Evolutionary conservation across 2,329 filamentous ascomycete species (phyloP).

Genomic region (Neonectria magnoliae): DNA sequence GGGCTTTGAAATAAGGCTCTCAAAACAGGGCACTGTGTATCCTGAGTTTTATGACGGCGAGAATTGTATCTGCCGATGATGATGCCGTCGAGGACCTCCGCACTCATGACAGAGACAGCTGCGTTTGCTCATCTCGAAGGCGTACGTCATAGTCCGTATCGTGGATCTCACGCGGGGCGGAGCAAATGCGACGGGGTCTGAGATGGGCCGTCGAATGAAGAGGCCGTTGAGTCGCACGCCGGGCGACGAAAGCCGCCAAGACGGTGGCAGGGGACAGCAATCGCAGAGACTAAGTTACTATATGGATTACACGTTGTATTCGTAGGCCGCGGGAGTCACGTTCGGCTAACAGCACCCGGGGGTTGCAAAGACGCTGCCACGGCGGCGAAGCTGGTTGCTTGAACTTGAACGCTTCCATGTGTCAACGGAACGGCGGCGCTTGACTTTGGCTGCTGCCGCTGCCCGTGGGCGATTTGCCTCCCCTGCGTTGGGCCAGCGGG

Average conservation of each 20-base stretch:
- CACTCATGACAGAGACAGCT: background rate
- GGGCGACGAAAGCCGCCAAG: slow-evolving; percentile 4
- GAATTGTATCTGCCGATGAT: background rate
- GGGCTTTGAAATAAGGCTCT: background rate
- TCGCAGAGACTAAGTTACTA: background rate
- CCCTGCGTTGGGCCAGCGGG: background rate
- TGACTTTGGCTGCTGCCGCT: slow-evolving; percentile 6
- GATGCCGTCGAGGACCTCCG: background rate
- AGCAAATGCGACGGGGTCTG: slow-evolving; percentile 5
- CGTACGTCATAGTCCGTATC: background rate
- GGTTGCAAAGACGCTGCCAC: background rate
- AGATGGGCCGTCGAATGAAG: slow-evolving; percentile 16
- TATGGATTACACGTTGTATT: background rate
- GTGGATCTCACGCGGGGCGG: slow-evolving; percentile 8
- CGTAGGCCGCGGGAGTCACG: slow-evolving; percentile 5
- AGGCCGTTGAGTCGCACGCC: slow-evolving; percentile 13
- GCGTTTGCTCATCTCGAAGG: background rate
- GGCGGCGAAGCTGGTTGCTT: too few relatives aligned
- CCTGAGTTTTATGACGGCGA: background rate
- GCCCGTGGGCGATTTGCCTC: background rate
- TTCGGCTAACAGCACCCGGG: slow-evolving; percentile 16
- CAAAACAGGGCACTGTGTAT: background rate
- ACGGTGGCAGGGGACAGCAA: slow-evolving; percentile 6
- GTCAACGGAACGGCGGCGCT: slow-evolving; percentile 15
- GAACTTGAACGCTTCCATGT: background rate